Evolutionary conservation across 2,329 filamentous ascomycete genomes (phyloP).

Genomic region (Monilinia aucupariae): DNA sequence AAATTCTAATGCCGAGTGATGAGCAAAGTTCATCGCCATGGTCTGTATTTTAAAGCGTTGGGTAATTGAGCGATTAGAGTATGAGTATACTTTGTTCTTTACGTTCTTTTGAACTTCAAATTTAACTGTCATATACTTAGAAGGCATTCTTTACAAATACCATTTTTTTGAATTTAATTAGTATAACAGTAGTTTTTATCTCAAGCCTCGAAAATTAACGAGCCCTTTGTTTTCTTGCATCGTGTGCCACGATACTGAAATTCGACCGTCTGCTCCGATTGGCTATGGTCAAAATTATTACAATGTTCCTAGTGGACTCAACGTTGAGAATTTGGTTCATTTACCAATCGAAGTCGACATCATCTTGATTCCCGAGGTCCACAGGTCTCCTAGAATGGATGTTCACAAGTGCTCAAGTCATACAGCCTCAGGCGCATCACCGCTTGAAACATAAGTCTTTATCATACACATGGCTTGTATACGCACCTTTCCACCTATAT

Average conservation of each 20-base stretch:
- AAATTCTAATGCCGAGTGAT: slow-evolving; percentile 3
- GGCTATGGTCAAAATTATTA: too few relatives aligned
- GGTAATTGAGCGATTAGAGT: background rate
- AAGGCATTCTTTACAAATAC: background rate
- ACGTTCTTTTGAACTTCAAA: background rate
- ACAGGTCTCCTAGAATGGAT: too few relatives aligned
- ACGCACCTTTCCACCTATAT: too few relatives aligned
- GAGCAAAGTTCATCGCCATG: slow-evolving; percentile 8
- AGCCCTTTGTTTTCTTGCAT: background rate
- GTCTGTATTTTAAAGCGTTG: slow-evolving; percentile 1
- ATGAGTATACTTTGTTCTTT: background rate
- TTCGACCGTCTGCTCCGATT: too few relatives aligned
- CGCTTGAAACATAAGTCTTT: too few relatives aligned
- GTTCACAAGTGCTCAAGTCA: too few relatives aligned
- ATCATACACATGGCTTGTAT: too few relatives aligned
- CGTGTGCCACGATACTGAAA: background rate
- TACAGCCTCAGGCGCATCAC: too few relatives aligned
- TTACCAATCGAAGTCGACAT: too few relatives aligned
- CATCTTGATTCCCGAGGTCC: background rate
- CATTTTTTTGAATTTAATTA: background rate
- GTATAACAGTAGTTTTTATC: background rate
- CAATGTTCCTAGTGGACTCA: too few relatives aligned
- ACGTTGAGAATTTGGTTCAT: too few relatives aligned
- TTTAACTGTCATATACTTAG: background rate
- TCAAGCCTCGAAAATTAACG: background rate